Evolutionary conservation across 768 basidiomycete species (phyloP).

Genomic region (Lactifluus volemus): DNA sequence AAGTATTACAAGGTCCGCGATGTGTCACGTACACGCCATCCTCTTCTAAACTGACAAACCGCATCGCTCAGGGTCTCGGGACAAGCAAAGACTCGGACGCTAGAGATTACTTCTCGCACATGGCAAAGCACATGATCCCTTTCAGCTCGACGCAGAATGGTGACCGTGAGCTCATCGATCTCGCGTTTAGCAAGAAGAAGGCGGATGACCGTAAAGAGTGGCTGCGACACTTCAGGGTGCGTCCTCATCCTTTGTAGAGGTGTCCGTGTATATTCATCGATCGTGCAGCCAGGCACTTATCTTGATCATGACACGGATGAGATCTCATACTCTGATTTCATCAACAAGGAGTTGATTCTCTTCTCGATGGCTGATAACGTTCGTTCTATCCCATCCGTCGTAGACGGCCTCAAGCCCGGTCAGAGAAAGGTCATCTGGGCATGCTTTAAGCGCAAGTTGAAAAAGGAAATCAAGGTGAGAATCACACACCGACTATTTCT

Average conservation of each 20-base stretch:
- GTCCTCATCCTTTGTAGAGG: background rate
- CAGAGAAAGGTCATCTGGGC: conserved; percentile 96
- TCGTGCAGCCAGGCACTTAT: conserved; percentile 76
- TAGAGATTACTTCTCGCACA: conserved; percentile 85
- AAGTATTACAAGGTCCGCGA: conserved; percentile 92
- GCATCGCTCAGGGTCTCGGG: conserved; percentile 74
- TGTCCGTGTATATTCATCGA: background rate
- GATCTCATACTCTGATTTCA: conserved; percentile 88
- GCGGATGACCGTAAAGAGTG: conserved; percentile 98
- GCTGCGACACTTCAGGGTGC: conserved; percentile 85
- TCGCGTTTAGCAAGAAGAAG: conserved; percentile 99
- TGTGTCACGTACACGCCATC: background rate
- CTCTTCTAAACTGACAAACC: background rate
- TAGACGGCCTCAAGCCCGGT: conserved; percentile 94
- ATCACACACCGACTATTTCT: background rate
- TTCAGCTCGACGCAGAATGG: conserved; percentile 75
- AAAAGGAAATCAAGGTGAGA: conserved; percentile 79
- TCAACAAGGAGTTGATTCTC: conserved; percentile 94
- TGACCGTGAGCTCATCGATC: conserved; percentile 85
- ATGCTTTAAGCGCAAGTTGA: conserved; percentile 91
- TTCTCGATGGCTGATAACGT: conserved; percentile 99
- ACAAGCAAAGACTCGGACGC: conserved; percentile 87
- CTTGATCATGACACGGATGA: conserved; percentile 82
- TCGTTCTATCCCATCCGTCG: conserved; percentile 91
- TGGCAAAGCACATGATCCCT: conserved; percentile 91